Evolutionary conservation across 2,329 filamentous ascomycete species (phyloP), one percentile per base, ranked within the genome.

Genomic region (Fonsecaea pugnacius): DNA sequence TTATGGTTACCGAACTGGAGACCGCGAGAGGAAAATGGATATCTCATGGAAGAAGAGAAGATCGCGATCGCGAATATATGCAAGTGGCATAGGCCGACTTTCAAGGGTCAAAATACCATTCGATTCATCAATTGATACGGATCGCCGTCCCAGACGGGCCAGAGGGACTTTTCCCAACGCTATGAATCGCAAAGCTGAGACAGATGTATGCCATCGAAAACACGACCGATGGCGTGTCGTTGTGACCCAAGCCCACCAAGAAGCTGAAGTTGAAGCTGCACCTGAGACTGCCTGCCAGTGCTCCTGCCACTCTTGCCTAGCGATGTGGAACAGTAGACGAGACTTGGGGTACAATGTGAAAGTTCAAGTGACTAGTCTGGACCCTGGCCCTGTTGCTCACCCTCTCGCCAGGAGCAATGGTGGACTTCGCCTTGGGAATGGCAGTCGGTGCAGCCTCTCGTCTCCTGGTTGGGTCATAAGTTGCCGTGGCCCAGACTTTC

Each of bases 401-500:
- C 62, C 69, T 70, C 58, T 71, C 59, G 12, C 69, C 70, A 14
- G 70, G 70, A 5, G 70, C 70, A 52, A 70, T 36, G 24, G 53
- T 68, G 18, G 51, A 57, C 27, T 58, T 65, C 3, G 62, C 61
- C 64, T 70, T 80, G 69, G 84, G 77, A 69, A 82, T 80, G 70
- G 84, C 81, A 2, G 80, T 80, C 58, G 59, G 73, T 74, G 51
- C 50, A 54, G 64, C 60, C 10, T 67, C 62, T 53, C 58, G 48
- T 21, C 54, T 65, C 58, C 57, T 63, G 6, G 76, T 80, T 67
- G 86, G 86, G 74, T 89, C 87, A 72, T 86, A 89, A 35, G 82
- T 81, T 30, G 81, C 84, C 66, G 84, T 81, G 59, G 82, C 79
- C 70, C 86, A 83, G 56, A 84, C 82, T 66, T 91, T 88, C 82